A percentile compares a stretch with the other conserved stretches of the same genome.
Evolutionary conservation across 2,329 filamentous ascomycete species (phyloP).

Genomic region (Talaromyces sp.): DNA sequence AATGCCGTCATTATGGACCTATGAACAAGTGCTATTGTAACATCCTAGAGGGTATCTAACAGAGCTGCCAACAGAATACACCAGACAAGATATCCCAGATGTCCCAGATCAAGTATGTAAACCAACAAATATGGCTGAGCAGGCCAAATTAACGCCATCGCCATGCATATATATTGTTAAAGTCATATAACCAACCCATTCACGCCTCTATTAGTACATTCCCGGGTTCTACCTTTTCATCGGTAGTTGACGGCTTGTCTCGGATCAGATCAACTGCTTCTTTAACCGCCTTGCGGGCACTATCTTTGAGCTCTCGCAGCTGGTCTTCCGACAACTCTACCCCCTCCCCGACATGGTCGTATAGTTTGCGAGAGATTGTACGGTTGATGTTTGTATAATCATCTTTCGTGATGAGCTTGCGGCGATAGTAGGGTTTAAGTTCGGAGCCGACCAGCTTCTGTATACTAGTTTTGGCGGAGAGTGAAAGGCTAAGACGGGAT

Average conservation of each 20-base stretch:
- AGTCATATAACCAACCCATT: background rate
- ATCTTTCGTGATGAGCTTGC: constrained; percentile 76
- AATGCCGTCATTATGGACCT: background rate
- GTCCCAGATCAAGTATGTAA: background rate
- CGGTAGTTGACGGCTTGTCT: background rate
- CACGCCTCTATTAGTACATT: constrained; percentile 1
- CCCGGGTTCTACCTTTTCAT: constrained; percentile 1
- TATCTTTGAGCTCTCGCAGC: constrained; percentile 69
- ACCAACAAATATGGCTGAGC: background rate
- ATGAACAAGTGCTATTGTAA: background rate
- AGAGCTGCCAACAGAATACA: constrained; percentile 1
- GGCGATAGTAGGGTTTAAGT: constrained; percentile 78
- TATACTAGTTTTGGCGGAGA: constrained; percentile 82
- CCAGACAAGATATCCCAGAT: background rate
- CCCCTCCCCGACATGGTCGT: constrained; percentile 62
- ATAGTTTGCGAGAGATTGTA: constrained; percentile 81
- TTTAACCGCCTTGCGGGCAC: constrained; percentile 75
- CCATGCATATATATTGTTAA: constrained; percentile 17
- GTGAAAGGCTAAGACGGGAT: constrained; percentile 64
- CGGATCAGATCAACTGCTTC: constrained; percentile 59
- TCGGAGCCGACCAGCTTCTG: constrained; percentile 83
- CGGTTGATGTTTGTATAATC: constrained; percentile 93
- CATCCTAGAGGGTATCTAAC: constrained; percentile 3
- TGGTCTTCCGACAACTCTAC: constrained; percentile 63
- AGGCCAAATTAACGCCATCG: constrained; percentile 12